phyloP scores from a whole-genome alignment of 2,329 filamentous ascomycete species.

The Scedosporium aurantiacum region DNA sequence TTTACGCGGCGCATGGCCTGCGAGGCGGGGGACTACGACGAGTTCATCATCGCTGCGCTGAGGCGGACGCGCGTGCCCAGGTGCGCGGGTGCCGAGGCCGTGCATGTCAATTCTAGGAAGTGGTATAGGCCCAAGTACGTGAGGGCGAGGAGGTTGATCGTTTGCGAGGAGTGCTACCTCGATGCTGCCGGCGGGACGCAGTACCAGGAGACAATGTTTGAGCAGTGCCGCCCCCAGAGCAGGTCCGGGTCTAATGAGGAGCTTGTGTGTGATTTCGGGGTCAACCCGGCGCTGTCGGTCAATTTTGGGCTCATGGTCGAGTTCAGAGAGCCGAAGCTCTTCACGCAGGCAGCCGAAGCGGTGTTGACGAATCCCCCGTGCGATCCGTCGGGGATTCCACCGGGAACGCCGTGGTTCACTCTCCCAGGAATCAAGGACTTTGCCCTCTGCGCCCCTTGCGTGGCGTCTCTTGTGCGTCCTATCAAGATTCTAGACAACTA shows the following conservation, averaged over 20 bases:
- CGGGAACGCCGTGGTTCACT: neutral
- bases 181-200: constrained; percentile 5
- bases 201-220: constrained; percentile 6
- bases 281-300: constrained; percentile 1
- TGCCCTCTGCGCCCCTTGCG: constrained; percentile 3
- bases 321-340: constrained; percentile 2
- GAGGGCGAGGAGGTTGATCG: neutral
- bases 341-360: constrained; percentile 1
- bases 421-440: constrained; percentile 2
- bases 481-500: constrained; percentile 2
- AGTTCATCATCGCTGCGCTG: neutral
- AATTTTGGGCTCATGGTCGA: constrained; percentile 7
- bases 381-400: neutral
- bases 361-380: neutral
- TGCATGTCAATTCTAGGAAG: neutral
- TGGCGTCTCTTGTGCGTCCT: neutral
- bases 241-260: too few relatives aligned
- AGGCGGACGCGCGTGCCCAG: neutral
- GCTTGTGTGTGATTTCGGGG: constrained; percentile 2
- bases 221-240: neutral
- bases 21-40: constrained; percentile 6
- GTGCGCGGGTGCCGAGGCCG: neutral
- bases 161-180: constrained; percentile 4
- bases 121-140: constrained; percentile 1
- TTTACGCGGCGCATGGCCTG: constrained; percentile 4